Conservation (phyloP, 192 early-diverging fungal species). For the Ramicandelaber brevisporus region DNA sequence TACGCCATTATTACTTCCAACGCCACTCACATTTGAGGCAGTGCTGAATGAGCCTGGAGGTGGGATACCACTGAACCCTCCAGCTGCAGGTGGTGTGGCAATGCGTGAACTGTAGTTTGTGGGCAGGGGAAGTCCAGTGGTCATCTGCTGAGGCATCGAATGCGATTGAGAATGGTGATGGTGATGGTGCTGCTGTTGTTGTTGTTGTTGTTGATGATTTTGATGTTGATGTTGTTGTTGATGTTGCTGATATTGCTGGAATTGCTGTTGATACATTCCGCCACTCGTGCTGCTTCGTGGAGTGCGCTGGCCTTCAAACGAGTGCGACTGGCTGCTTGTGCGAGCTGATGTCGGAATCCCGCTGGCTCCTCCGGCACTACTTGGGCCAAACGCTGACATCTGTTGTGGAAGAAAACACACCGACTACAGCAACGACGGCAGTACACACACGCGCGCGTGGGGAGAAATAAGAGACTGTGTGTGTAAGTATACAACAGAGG, state of each 20-base stretch:
- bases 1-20: no score
- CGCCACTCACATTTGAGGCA: no score
- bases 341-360: no score
- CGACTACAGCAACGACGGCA: background rate
- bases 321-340: no score
- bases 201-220: slow-evolving; percentile 1
- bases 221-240: background rate
- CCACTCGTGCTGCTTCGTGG: background rate
- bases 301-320: no score
- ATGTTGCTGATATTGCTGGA: background rate
- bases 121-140: no score
- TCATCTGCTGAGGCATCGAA: no score
- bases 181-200: slow-evolving; percentile 1
- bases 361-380: no score
- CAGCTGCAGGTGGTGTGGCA: no score
- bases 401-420: background rate
- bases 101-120: no score
- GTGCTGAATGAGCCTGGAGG: no score
- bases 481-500: background rate
- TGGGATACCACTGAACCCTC: no score
- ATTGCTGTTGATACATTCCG: background rate
- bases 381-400: background rate
- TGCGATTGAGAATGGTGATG: background rate
- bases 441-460: background rate
- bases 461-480: background rate